Base-by-base conservation (phyloP, 1,284 basidiomycete species). In the Pseudozyma flocculosa region DNA sequence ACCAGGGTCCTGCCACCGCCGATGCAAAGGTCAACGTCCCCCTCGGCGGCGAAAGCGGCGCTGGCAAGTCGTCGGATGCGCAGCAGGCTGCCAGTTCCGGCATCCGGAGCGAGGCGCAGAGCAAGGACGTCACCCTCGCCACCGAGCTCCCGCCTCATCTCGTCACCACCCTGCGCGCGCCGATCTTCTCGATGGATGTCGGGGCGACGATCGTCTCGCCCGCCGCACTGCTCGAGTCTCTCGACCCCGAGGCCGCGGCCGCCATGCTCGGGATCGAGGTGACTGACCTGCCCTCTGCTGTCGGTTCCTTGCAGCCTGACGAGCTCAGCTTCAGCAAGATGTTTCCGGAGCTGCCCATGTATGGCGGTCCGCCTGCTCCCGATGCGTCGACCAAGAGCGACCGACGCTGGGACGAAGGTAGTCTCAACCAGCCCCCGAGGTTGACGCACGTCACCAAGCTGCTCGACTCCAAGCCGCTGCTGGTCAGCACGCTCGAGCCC, bases 401-500 rank as follows among this genome's bases (percentile, higher is more conserved):
- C 47, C 78, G 80, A 40, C 78, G 84, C 2, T 68, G 80, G 45
- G 84, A 84, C 55, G 75, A 77, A 30, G 73, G 72, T 21, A 57
- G 61, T 17, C 37, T 68, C 19, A 64, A 74, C 42, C 61, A 66
- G 37, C 51, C 62, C 7, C 62, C 73, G 11, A 61, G 75, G 8
- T 46, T 77, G 43, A 80, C 81, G 0, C 83, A 84, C 48, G 82
- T 82, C 2, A 81, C 82, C 2, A 77, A 83, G 24, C 71, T 84
- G 26, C 78, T 85, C 64, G 84, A 85, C 47, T 78, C 81, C 23
- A 80, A 82, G 40, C 83, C 84, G 0, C 72, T 84, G 14, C 80
- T 85, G 14, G 80, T 85, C 34, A 83, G 82, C 37, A 81, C 82
- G 4, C 68, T 85, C 5, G 78, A 83, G 40, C 84, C 84, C 0